phyloP scores from a whole-genome alignment of 345 rosid genomes.

The Boechera stricta region DNA sequence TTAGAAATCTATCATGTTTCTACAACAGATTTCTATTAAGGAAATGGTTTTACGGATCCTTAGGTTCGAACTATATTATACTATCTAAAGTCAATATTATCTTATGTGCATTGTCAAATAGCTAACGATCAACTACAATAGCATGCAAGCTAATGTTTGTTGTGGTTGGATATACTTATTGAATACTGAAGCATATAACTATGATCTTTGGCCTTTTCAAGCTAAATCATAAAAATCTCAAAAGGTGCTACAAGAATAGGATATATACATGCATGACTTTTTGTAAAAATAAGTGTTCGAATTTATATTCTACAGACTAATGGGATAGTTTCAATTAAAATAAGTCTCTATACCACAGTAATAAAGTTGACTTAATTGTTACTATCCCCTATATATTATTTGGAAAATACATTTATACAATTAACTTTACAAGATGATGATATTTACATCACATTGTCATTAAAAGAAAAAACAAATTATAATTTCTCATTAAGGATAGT shows the following conservation, averaged over 20 bases:
- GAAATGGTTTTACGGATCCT: not conserved
- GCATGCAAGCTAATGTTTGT: slow-evolving; percentile 17
- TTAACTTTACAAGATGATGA: no score
- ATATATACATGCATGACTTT: not conserved
- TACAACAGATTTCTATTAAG: not conserved
- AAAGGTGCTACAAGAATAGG: slow-evolving; percentile 15
- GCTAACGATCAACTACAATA: slow-evolving; percentile 12
- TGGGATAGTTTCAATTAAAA: not conserved
- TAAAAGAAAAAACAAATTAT: no score
- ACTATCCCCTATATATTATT: not conserved
- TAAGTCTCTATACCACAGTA: not conserved
- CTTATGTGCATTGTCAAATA: slow-evolving; percentile 2
- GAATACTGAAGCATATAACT: slow-evolving; percentile 33
- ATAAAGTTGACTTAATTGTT: not conserved
- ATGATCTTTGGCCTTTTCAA: slow-evolving; percentile 19
- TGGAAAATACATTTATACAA: no score
- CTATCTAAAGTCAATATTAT: not conserved
- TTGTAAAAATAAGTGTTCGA: not conserved
- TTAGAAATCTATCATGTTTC: not conserved
- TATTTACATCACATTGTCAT: no score
- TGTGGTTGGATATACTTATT: slow-evolving; percentile 28
- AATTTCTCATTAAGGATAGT: no score
- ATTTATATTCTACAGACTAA: not conserved
- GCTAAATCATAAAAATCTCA: not conserved
- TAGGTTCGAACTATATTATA: not conserved